Percentiles rank a stretch among this genome's conserved stretches.
These are phyloP conservation scores for Chimonanthus praecox DNA, from an alignment of 164 flowering plant genomes.

Conservation along the genomic window DNA sequence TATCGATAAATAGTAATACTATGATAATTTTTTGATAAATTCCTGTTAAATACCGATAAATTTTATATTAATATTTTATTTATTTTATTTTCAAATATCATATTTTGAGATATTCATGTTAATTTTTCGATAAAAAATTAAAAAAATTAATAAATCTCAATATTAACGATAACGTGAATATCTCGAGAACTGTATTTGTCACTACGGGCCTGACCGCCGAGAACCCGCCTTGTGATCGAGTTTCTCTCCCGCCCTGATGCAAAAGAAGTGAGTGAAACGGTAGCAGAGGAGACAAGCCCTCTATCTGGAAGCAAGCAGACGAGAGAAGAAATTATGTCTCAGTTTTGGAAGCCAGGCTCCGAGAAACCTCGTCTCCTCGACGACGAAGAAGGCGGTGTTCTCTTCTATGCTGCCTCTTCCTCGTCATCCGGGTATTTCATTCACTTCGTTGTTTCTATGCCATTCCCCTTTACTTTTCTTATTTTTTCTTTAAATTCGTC, in stretches of 20 bases:
- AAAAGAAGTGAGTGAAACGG: background rate
- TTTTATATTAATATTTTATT: too few species aligned
- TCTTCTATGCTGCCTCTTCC: conserved; percentile 44
- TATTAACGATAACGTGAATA: too few species aligned
- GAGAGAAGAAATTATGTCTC: conserved; percentile 31
- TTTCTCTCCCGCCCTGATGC: background rate
- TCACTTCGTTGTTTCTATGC: background rate
- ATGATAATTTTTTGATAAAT: too few species aligned
- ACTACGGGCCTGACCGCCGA: background rate
- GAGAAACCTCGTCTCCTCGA: conserved; percentile 80
- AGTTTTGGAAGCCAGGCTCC: conserved; percentile 90
- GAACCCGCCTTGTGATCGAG: background rate
- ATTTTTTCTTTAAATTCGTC: background rate
- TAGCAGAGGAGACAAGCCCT: background rate
- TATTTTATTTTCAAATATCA: too few species aligned
- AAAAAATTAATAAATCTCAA: too few species aligned
- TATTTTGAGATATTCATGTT: too few species aligned
- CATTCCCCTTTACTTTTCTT: background rate
- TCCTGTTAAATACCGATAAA: too few species aligned
- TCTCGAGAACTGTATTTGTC: too few species aligned
- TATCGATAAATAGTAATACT: too few species aligned
- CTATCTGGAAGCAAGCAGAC: background rate
- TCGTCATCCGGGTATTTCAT: conserved; percentile 43
- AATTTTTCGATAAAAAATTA: too few species aligned
- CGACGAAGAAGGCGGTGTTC: conserved; percentile 90